A percentile compares a stretch with the other conserved stretches of the same genome.
Conservation (phyloP, 208 protist species). For the Leishmania tarentolae region DNA sequence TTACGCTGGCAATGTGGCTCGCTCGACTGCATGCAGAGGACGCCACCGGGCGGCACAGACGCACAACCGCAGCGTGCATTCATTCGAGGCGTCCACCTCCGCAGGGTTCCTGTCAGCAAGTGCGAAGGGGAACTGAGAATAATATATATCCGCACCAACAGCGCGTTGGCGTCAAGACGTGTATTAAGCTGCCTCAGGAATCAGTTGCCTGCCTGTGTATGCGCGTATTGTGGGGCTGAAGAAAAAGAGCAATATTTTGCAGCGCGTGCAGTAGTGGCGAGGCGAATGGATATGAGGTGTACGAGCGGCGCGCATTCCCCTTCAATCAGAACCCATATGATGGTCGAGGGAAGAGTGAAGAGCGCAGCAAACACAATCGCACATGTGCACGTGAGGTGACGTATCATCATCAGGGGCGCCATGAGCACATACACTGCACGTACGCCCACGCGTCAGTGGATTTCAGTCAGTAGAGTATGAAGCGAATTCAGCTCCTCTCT, state of each 20-base stretch:
- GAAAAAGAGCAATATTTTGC: neutral
- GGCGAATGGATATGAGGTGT: neutral
- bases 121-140: neutral
- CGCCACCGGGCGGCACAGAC: neutral
- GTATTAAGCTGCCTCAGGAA: neutral
- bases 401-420: neutral
- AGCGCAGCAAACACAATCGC: neutral
- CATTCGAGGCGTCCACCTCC: neutral
- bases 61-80: neutral
- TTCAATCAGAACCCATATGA: slow-evolving; percentile 10
- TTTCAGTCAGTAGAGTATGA: neutral
- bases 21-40: slow-evolving; percentile 1
- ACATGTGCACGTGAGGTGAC: neutral
- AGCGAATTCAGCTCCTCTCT: neutral
- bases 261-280: neutral
- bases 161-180: neutral
- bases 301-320: neutral
- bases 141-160: neutral
- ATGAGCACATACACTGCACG: too few species aligned
- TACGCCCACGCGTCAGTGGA: neutral
- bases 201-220: neutral
- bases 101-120: neutral
- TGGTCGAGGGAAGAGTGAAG: neutral
- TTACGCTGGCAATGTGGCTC: slow-evolving; percentile 34
- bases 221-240: neutral